These are phyloP conservation scores for Solanum chacoense DNA, from an alignment of 305 asterid genomes.

Conservation along the genomic window DNA sequence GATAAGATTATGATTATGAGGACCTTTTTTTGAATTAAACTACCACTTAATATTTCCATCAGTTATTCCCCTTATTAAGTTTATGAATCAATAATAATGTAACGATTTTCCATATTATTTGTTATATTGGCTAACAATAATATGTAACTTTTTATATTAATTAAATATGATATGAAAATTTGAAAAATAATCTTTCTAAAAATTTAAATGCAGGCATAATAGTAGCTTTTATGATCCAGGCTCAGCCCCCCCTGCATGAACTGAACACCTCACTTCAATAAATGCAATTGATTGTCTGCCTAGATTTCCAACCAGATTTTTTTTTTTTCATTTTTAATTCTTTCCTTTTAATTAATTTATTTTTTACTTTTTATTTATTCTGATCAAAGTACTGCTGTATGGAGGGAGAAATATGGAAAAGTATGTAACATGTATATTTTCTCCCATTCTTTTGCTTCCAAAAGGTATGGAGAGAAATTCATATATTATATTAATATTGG, in stretches of 20 bases:
- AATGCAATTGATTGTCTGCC: conserved; percentile 16
- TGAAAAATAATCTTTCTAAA: neutral
- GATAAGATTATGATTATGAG: neutral
- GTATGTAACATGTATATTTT: neutral
- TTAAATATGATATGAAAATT: neutral
- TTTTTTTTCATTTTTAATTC: neutral
- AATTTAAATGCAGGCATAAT: neutral
- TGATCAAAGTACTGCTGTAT: neutral
- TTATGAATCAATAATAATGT: neutral
- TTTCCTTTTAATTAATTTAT: neutral
- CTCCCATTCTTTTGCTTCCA: conserved; percentile 3
- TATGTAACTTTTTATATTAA: neutral
- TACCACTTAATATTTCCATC: neutral
- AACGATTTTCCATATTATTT: neutral
- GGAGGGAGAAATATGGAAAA: neutral
- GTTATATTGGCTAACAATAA: neutral
- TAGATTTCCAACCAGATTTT: conserved; percentile 4
- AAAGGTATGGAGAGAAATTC: neutral
- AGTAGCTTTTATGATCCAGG: neutral
- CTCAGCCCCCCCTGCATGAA: neutral
- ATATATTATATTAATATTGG: neutral
- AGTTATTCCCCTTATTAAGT: neutral
- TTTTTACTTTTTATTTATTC: neutral
- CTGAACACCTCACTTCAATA: conserved; percentile 13
- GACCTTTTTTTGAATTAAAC: neutral